Evolutionary conservation across 805 yeast species (phyloP).

Genomic region (Metschnikowia hibisci): DNA sequence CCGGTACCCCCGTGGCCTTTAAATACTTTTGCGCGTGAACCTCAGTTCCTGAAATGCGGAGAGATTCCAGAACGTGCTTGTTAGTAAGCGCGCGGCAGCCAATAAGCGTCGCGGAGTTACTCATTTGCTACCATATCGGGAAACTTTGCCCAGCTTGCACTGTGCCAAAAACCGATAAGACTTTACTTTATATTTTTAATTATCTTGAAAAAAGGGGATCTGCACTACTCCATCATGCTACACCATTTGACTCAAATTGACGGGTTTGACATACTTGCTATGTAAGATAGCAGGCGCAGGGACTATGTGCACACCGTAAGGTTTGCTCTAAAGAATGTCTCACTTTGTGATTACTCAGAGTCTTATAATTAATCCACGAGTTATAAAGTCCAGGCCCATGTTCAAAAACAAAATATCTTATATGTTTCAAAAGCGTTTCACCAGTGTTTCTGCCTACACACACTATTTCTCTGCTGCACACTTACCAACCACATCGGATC

Average conservation of each 20-base stretch:
- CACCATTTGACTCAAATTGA: not conserved
- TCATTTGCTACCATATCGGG: not conserved
- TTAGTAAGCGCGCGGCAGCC: constrained; percentile 10
- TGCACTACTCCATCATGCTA: too few species aligned
- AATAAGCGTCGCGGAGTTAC: constrained; percentile 5
- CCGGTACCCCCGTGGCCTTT: not conserved
- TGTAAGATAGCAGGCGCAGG: constrained; percentile 3
- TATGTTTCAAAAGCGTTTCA: too few species aligned
- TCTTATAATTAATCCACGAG: too few species aligned
- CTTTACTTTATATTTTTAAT: too few species aligned
- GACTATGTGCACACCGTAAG: not conserved
- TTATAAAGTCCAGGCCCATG: too few species aligned
- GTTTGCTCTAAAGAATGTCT: not conserved
- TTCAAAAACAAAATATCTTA: too few species aligned
- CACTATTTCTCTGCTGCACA: not conserved
- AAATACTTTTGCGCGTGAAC: constrained; percentile 1
- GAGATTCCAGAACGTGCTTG: constrained; percentile 9
- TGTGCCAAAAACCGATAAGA: too few species aligned
- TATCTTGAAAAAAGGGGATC: too few species aligned
- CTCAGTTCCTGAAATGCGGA: constrained; percentile 1
- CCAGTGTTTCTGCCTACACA: too few species aligned
- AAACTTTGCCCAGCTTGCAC: too few species aligned
- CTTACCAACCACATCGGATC: not conserved
- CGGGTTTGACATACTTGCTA: not conserved
- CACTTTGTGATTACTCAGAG: too few species aligned